A percentile compares a stretch with the other conserved stretches of the same genome.
These are phyloP conservation scores for Metschnikowia cerradonensis DNA, from an alignment of 805 yeast species.

Conservation along the genomic window DNA sequence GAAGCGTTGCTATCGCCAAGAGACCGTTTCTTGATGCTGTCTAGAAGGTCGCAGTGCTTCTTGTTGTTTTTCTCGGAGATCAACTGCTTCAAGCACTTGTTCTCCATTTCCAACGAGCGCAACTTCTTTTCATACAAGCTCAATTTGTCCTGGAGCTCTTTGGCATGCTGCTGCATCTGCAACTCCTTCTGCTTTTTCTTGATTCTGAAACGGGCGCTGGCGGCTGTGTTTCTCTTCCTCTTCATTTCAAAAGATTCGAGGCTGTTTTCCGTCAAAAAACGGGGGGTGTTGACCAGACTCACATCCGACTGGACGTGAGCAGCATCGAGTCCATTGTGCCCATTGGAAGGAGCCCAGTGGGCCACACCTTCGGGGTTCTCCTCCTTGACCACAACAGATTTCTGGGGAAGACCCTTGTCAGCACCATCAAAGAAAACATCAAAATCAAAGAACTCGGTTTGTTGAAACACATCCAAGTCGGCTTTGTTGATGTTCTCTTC, in stretches of 20 bases:
- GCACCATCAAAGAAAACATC: conserved; percentile 28
- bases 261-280: not conserved
- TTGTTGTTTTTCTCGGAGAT: conserved; percentile 69
- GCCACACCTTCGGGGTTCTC: conserved; percentile 1
- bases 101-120: conserved; percentile 89
- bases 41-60: conserved; percentile 27
- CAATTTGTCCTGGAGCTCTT: conserved; percentile 68
- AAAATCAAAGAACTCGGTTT: conserved; percentile 38
- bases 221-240: conserved; percentile 86
- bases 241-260: conserved; percentile 47
- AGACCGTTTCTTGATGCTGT: conserved; percentile 25
- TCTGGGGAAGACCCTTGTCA: conserved; percentile 8
- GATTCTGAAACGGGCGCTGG: conserved; percentile 88
- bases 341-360: not conserved
- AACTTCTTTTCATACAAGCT: conserved; percentile 65
- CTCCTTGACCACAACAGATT: conserved; percentile 6
- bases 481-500: conserved; percentile 16
- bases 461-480: conserved; percentile 39
- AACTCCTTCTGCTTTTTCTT: conserved; percentile 91
- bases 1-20: conserved; percentile 9
- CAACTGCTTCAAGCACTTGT: conserved; percentile 73
- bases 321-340: not conserved
- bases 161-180: conserved; percentile 76
- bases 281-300: not conserved
- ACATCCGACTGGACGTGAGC: not conserved